Base-by-base conservation (phyloP, 352 stramenopile species). In the Phytopythium chamaehyphon region DNA sequence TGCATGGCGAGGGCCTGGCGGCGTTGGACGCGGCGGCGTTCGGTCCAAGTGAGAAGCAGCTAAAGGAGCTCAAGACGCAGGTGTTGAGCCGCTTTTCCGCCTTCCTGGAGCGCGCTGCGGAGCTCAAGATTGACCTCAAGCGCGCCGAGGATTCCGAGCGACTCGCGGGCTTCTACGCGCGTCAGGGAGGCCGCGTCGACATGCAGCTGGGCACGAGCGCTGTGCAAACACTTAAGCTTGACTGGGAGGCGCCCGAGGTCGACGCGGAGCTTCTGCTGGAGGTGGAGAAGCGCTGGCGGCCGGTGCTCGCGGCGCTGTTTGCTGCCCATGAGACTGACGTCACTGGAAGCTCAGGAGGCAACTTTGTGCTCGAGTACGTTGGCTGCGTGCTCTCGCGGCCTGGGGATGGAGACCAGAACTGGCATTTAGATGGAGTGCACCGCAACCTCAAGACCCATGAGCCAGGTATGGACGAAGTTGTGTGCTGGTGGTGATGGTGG, bases 401-500 rank as follows among this genome's bases (percentile, higher is more conserved):
- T 2, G 77, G 71, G 19, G 80, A 91, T 46, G 33, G 8, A 0
- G 66, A 82, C 55, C 80, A 91, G 59, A 91, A 91, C 65, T 91
- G 80, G 80, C 80, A 91, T 52, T 64, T 91, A 18, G 80, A 91
- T 56, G 80, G 80, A 26, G 75, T 91, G 40, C 77, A 91, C 33
- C 61, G 61, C n/a, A 73, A 81, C 40, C 54, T 69, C 16, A 48
- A 61, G 10, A 33, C 63, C 14, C 80, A 91, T 24, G 69, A 86
- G 55, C 64, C 63, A 57, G 78, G 78, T 50, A 37, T 44, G 19
- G 40, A 18, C 2, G 40, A 31, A 49, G 7, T 45, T 24, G 42
- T n/a, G n/a, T n/a, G n/a, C n/a, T n/a, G n/a, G n/a, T 28, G 6
- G 3, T 33, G 18, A 55, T 33, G 9, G 18, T 54, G 37, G 15